These are phyloP conservation scores for thale cress (Arabidopsis thaliana) DNA, from an alignment of 345 rosid species.

Conservation along the genomic window DNA sequence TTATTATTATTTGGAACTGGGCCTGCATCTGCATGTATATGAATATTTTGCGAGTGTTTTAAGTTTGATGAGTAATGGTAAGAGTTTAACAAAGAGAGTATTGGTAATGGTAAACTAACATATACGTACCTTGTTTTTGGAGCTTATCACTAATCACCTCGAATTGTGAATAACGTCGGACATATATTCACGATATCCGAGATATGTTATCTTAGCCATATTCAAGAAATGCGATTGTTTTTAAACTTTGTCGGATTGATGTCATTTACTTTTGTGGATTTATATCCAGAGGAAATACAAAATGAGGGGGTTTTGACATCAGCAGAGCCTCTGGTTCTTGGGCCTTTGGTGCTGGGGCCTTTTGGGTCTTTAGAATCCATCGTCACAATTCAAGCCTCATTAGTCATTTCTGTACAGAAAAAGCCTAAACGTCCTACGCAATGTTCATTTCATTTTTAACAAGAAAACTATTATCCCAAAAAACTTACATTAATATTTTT, in stretches of 20 bases:
- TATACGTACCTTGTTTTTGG: slow-evolving; percentile 16
- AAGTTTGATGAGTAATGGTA: not conserved
- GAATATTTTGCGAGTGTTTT: not conserved
- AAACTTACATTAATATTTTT: no score
- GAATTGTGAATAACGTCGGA: slow-evolving; percentile 30
- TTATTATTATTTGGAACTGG: not conserved
- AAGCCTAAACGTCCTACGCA: no score
- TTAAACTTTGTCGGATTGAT: not conserved
- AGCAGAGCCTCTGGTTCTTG: not conserved
- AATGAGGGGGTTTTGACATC: not conserved
- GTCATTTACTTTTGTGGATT: not conserved
- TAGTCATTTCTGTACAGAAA: not conserved
- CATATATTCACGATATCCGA: slow-evolving; percentile 19
- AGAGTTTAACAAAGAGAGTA: not conserved
- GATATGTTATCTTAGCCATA: not conserved
- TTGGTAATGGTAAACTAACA: slow-evolving; percentile 32
- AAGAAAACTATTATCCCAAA: not conserved
- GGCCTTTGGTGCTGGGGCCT: not conserved
- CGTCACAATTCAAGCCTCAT: not conserved
- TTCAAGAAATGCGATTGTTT: not conserved
- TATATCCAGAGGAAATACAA: not conserved
- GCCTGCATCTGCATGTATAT: not conserved
- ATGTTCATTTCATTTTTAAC: no score
- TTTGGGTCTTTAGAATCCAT: not conserved
- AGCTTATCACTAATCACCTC: slow-evolving; percentile 26